phyloP scores from a whole-genome alignment of 1,284 basidiomycete genomes.

The Trametes hirsuta region DNA sequence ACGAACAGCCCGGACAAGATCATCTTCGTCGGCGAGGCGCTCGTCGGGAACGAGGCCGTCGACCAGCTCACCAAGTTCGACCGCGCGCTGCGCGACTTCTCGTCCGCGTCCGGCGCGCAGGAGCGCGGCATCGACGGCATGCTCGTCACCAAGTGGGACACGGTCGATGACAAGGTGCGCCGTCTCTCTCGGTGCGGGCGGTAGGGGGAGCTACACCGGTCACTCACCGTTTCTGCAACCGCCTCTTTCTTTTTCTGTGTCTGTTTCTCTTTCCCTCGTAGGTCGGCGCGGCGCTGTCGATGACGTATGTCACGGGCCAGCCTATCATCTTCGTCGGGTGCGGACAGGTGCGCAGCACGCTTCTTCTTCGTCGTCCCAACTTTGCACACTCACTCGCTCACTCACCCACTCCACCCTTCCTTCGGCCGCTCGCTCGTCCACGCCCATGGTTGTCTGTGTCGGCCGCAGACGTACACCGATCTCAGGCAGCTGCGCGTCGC shows the following conservation, averaged over 20 bases:
- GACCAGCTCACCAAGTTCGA: conserved; percentile 96
- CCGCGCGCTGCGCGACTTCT: conserved; percentile 87
- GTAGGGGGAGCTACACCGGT: too few species aligned
- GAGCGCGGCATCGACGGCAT: conserved; percentile 95
- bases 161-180: conserved; percentile 92
- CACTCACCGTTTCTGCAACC: too few species aligned
- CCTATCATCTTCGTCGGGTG: conserved; percentile 97
- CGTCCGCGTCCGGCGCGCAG: conserved; percentile 65
- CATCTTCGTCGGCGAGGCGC: conserved; percentile 93
- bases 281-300: conserved; percentile 94
- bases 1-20: conserved; percentile 96
- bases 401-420: too few species aligned
- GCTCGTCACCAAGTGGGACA: conserved; percentile 97
- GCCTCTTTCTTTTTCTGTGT: too few species aligned
- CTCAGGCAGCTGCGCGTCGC: conserved; percentile 84
- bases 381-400: too few species aligned
- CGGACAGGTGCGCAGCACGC: conserved; percentile 69
- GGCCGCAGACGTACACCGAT: conserved; percentile 87
- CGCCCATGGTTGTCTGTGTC: too few species aligned
- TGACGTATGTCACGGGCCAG: conserved; percentile 97
- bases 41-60: conserved; percentile 96
- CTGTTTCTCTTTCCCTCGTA: conserved; percentile 35
- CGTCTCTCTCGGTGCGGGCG: too few species aligned
- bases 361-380: background rate
- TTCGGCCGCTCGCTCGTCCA: too few species aligned